Evolutionary conservation across 2,329 filamentous ascomycete species (phyloP), one percentile per base, ranked within the genome.

Genomic region (Sporothrix euskadiensis): DNA sequence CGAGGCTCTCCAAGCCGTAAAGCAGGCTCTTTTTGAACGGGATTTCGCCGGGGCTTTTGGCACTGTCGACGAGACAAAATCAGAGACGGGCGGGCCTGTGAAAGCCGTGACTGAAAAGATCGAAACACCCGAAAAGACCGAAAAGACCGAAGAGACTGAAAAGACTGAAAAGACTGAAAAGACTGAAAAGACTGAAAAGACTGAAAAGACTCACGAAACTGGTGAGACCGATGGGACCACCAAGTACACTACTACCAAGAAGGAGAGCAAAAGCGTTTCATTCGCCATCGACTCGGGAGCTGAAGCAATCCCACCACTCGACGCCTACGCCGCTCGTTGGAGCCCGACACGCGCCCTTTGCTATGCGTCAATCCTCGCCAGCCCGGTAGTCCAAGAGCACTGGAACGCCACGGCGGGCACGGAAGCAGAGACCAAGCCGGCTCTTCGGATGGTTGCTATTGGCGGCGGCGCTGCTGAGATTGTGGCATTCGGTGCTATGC

Each of bases 241-340:
- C 26, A 35, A 5, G 69, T 26, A 35, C 16, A 10, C 3, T 22
- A 41, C 7, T 10, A 47, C 12, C 4, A 47, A 52, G 12, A 52
- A 35, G 9, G 44, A 32, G 12, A 32, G 10, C 19, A 52, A 44
- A 10, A 56, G 32, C 6, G 71, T 63, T 1, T 6, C 66, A 19
- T 69, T 69, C 14, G 66, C 47, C 30, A 22, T 39, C 16, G 66
- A 39, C 32, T 8, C 39, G 5, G n/a, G 19, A 47, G 8, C 32
- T 32, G 30, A n/a, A 4, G 22, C 32, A 65, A 49, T 52, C 4
- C 69, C 74, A 4, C 74, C 91, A 77, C 86, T 98, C 22, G 89
- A 92, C 75, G 92, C 92, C 10, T 99, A 99, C 83, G 93, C 94
- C 9, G 88, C 93, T 71, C 85, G 96, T 78, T 99, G 95, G 94